Conservation (phyloP, 495 filamentous ascomycete genomes). For the Trichoderma erinaceum region DNA sequence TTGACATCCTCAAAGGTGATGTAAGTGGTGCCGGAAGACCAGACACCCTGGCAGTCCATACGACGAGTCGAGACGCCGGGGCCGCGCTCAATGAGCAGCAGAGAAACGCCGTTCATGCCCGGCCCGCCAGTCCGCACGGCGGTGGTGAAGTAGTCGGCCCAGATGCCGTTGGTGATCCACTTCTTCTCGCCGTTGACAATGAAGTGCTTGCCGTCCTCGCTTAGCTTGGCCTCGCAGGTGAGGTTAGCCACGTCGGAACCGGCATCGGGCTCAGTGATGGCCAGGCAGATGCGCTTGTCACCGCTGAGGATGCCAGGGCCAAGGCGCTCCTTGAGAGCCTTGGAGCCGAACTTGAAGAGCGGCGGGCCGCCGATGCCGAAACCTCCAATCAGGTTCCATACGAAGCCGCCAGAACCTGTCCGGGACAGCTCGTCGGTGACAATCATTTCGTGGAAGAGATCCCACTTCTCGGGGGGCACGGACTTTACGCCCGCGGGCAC, state of each 20-base stretch:
- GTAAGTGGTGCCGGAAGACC: conserved; percentile 91
- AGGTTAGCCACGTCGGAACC: conserved; percentile 84
- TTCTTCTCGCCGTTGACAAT: conserved; percentile 99
- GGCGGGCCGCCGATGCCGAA: conserved; percentile 93
- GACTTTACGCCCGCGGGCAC: conserved; percentile 63
- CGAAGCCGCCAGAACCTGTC: conserved; percentile 81
- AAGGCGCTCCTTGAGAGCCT: conserved; percentile 71
- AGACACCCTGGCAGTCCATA: conserved; percentile 99
- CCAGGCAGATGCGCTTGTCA: conserved; percentile 86
- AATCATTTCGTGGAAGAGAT: conserved; percentile 94
- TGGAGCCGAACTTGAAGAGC: conserved; percentile 86
- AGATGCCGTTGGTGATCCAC: conserved; percentile 98
- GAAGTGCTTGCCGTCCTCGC: conserved; percentile 92
- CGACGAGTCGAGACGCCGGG: conserved; percentile 84
- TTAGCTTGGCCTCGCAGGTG: conserved; percentile 89
- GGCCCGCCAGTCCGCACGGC: conserved; percentile 81
- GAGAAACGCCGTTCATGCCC: conserved; percentile 86
- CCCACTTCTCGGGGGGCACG: conserved; percentile 86
- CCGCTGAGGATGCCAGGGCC: conserved; percentile 77
- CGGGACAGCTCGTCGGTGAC: conserved; percentile 91
- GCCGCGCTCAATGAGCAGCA: conserved; percentile 77
- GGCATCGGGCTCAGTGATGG: conserved; percentile 52
- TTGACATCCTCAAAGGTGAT: conserved; percentile 98
- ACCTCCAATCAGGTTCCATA: conserved; percentile 97
- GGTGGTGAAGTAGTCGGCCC: conserved; percentile 94